Base-by-base conservation (phyloP, 192 early-diverging fungal genomes). In the Linnemannia exigua region DNA sequence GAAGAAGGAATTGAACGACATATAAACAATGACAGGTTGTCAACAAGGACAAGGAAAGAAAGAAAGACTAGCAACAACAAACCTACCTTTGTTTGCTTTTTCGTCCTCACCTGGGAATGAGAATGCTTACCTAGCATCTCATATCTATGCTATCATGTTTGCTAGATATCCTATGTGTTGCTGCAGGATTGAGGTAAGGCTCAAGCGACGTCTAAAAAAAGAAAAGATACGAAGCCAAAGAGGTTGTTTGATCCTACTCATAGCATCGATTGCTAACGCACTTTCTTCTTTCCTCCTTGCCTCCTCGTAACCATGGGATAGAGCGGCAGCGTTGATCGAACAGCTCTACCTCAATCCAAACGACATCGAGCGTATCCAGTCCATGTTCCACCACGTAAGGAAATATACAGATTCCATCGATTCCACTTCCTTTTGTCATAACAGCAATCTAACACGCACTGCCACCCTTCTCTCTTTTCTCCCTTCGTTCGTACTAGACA, bases 301-400 rank as follows among this genome's bases (percentile, higher is more conserved):
- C 1, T 16, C 8, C 28, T 31, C 12, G 15, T 63, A 19, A 22
- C 22, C 1, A 54, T 25, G 52, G n/a, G 20, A 25, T 63, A 81
- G 80, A 66, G 58, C 80, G 2, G 80, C 80, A 1, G 75, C 74
- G 14, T 54, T 81, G 4, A 44, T 81, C 37, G 80, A 81, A 22
- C 80, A 81, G 37, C 67, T 81, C 16, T 76, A 54, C 52, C 28
- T 76, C 74, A 63, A n/a, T 20, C 38, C 70, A 44, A 75, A 71
- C 73, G 80, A 81, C 33, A 35, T 81, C 31, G 68, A 70, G 0
- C 73, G 80, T 11, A 70, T 81, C 36, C 74, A 81, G 54, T 81
- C 80, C 46, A 31, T 81, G 5, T 81, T 81, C 66, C 80, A 81
- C 31, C 80, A 81, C 25, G 80, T 75, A 81, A 79, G 51, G 31